Evolutionary conservation across 192 early-diverging fungal species (phyloP).

Genomic region (Pilobolus umbonatus): DNA sequence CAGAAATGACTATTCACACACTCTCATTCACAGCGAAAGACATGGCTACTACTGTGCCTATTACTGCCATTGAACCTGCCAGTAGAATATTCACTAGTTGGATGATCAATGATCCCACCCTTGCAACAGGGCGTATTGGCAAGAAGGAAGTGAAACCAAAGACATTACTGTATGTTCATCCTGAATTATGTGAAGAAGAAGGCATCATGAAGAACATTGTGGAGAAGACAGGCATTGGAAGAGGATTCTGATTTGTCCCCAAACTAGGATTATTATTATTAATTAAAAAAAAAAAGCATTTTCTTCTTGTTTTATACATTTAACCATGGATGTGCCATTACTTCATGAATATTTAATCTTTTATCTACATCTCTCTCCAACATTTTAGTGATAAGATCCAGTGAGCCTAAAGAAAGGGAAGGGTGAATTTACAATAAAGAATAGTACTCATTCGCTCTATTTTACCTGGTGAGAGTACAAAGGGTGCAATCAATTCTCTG

Average conservation of each 20-base stretch:
- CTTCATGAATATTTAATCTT: constrained; percentile 72
- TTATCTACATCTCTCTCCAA: constrained; percentile 63
- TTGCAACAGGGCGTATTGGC: constrained; percentile 30
- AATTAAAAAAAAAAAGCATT: too few species aligned
- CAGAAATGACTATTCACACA: constrained; percentile 31
- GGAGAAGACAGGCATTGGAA: constrained; percentile 15
- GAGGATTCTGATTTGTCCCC: too few species aligned
- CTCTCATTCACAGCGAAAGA: constrained; percentile 39
- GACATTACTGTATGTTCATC: constrained; percentile 43
- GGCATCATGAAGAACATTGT: constrained; percentile 20
- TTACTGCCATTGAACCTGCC: constrained; percentile 44
- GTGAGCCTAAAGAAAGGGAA: constrained; percentile 34
- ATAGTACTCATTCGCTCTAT: neutral
- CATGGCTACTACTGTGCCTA: constrained; percentile 43
- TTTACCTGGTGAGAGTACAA: constrained; percentile 19
- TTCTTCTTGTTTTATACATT: too few species aligned
- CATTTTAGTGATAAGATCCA: constrained; percentile 66
- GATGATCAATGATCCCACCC: constrained; percentile 34
- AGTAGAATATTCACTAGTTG: constrained; percentile 50
- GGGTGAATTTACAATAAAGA: neutral
- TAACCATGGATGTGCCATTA: constrained; percentile 75
- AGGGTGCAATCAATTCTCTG: constrained; percentile 36
- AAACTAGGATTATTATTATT: neutral
- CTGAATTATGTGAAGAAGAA: constrained; percentile 36
- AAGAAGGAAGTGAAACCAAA: constrained; percentile 35